Evolutionary conservation across 169 alveolate genomes (phyloP), one percentile per base, ranked within the genome.

Genomic region (Fabrea salina): DNA sequence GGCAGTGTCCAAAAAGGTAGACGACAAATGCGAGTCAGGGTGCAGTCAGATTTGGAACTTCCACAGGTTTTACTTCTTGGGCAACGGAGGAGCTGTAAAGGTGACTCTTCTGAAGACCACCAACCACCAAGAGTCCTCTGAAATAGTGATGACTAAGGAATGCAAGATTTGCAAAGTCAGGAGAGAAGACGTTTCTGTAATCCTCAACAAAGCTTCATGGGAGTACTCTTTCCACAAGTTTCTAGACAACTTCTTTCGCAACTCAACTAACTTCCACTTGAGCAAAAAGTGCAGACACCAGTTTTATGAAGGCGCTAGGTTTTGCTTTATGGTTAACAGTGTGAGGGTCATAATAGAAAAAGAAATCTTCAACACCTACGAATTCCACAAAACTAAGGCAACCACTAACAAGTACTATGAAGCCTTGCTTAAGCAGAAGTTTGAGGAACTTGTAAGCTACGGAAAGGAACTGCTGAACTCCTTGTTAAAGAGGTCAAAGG

Each of bases 201-300:
- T 33, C 2, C 22, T 61, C n/a, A 33, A 16, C 1, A 25, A 30
- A 16, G 16, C 74, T 0, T 32, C 32, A 33, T 61, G 74, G 74
- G 74, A 61, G 32, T 61, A 61, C 54, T 61, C 74, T 8, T 61
- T 61, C 39, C 32, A 33, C 25, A 61, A 61, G 49, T 35, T 61
- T 37, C 11, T 61, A 11, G 8, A 37, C 50, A 61, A 61, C 25
- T 61, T 61, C 39, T 61, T 61, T 27, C 11, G 8, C 8, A 61
- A 37, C 41, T 27, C 11, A n/a, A n/a, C n/a, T n/a, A n/a, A n/a
- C n/a, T n/a, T n/a, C n/a, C n/a, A n/a, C n/a, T n/a, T n/a, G n/a
- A n/a, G n/a, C n/a, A n/a, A n/a, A n/a, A n/a, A n/a, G n/a, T n/a
- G n/a, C n/a, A n/a, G n/a, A n/a, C 53, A 13, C 0, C 8, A 37